phyloP scores from a whole-genome alignment of 345 rosid genomes.

The Salix exigua region DNA sequence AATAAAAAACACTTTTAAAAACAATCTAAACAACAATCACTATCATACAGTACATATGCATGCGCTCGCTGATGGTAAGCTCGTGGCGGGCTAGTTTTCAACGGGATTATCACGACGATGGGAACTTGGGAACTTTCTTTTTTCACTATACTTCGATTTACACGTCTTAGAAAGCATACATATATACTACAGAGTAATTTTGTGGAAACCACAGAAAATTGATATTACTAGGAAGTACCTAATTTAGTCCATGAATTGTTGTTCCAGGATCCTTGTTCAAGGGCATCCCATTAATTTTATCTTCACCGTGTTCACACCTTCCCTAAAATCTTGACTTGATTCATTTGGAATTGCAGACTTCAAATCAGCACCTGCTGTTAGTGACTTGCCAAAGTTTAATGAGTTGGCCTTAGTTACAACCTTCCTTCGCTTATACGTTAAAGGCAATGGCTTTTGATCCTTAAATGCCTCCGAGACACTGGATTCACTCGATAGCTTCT shows the following conservation, averaged over 20 bases:
- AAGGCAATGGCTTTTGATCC: constrained; percentile 33
- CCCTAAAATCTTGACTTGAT: constrained; percentile 19
- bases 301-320: constrained; percentile 26
- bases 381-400: constrained; percentile 20
- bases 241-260: constrained; percentile 3
- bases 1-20: too few species aligned
- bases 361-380: constrained; percentile 22
- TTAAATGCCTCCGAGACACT: constrained; percentile 28
- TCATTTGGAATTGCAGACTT: constrained; percentile 23
- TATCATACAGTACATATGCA: background rate
- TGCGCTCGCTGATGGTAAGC: background rate
- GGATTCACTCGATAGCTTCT: constrained; percentile 21
- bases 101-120: constrained; percentile 4
- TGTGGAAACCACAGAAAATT: constrained; percentile 10
- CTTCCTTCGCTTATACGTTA: constrained; percentile 62
- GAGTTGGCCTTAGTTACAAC: constrained; percentile 29
- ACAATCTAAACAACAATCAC: too few species aligned
- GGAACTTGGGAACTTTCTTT: constrained; percentile 11
- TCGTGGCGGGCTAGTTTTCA: background rate
- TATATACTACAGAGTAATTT: constrained; percentile 13
- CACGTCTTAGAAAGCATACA: constrained; percentile 13
- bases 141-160: constrained; percentile 26
- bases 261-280: constrained; percentile 21
- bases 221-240: constrained; percentile 17
- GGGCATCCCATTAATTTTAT: constrained; percentile 19